Evolutionary conservation across 352 stramenopile genomes (phyloP).

Genomic region (Stramenopiles sp.): DNA sequence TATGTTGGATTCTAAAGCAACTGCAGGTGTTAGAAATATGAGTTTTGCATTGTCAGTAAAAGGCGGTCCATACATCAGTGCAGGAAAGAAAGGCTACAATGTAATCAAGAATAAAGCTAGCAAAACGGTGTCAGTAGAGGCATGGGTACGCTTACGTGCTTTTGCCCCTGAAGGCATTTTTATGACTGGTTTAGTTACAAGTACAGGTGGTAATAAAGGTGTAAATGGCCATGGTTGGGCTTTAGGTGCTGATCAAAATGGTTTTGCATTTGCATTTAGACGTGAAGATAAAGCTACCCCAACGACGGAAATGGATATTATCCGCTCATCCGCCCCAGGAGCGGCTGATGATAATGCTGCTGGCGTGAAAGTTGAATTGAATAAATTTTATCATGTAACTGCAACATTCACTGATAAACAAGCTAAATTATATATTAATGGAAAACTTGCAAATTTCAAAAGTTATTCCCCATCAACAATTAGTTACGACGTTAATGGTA

Average conservation of each 20-base stretch:
- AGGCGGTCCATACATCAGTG: neutral
- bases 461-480: neutral
- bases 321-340: too few relatives aligned
- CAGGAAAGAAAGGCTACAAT: neutral
- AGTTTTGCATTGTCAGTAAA: neutral
- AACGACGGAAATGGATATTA: neutral
- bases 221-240: neutral
- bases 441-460: neutral
- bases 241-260: neutral
- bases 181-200: neutral
- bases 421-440: neutral
- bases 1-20: too few relatives aligned
- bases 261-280: neutral
- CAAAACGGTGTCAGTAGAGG: neutral
- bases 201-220: neutral
- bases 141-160: neutral
- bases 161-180: neutral
- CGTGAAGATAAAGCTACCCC: neutral
- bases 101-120: neutral
- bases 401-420: neutral
- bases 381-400: neutral
- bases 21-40: neutral
- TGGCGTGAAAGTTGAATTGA: neutral
- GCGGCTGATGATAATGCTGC: too few relatives aligned
- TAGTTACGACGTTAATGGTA: neutral